Conservation (phyloP, 1,139 yeast species). For the Trichomonascaceae sp. region DNA sequence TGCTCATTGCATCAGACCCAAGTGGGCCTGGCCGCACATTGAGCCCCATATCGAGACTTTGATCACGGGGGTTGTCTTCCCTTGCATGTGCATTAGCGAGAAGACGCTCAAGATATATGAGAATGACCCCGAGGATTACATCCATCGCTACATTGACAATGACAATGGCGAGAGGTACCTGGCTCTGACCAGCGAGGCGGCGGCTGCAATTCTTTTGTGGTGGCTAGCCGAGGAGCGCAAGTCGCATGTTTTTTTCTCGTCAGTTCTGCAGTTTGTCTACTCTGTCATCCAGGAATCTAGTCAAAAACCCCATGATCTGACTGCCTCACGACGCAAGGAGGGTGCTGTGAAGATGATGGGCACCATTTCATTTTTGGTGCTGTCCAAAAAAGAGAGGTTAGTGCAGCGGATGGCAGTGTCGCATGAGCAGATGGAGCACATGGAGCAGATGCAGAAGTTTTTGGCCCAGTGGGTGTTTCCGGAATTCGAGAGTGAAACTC, state of each 20-base stretch:
- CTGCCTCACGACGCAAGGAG: slow-evolving; percentile 59
- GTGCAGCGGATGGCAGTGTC: too few species aligned
- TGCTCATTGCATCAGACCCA: slow-evolving; percentile 56
- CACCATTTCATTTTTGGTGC: slow-evolving; percentile 48
- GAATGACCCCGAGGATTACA: slow-evolving; percentile 82
- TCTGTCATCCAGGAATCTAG: slow-evolving; percentile 35
- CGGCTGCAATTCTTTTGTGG: slow-evolving; percentile 64
- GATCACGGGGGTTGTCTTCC: slow-evolving; percentile 63
- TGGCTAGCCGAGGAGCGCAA: slow-evolving; percentile 54
- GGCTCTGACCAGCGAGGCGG: slow-evolving; percentile 65
- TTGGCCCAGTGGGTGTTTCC: slow-evolving; percentile 57
- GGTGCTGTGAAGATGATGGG: slow-evolving; percentile 74
- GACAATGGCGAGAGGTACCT: too few species aligned
- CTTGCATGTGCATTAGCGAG: slow-evolving; percentile 61
- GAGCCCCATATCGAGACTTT: slow-evolving; percentile 58
- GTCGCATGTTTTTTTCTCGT: slow-evolving; percentile 45
- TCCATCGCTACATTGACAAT: slow-evolving; percentile 63
- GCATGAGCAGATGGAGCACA: too few species aligned
- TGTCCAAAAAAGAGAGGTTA: slow-evolving; percentile 45
- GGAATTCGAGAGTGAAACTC: slow-evolving; percentile 47
- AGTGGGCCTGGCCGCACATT: slow-evolving; percentile 55
- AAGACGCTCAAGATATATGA: slow-evolving; percentile 65
- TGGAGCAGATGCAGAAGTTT: slow-evolving; percentile 59
- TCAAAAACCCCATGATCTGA: slow-evolving; percentile 34
- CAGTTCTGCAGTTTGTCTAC: slow-evolving; percentile 55